phyloP scores from a whole-genome alignment of 768 basidiomycete species.

The Boletus speciosus region DNA sequence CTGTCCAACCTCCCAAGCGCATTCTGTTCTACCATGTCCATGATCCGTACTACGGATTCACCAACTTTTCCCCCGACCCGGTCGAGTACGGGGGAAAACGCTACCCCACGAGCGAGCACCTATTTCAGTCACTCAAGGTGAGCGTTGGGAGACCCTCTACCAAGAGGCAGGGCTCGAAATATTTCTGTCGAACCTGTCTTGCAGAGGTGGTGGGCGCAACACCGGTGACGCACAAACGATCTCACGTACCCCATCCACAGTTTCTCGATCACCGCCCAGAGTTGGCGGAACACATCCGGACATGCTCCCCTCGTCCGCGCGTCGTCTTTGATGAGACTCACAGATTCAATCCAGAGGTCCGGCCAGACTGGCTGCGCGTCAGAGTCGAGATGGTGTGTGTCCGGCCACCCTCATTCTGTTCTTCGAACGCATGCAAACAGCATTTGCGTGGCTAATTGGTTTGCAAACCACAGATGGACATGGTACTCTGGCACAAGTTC shows the following conservation, averaged over 20 bases:
- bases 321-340: slow-evolving; percentile 34
- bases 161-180: neutral
- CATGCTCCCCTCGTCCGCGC: slow-evolving; percentile 32
- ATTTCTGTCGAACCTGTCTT: neutral
- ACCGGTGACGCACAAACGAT: slow-evolving; percentile 15
- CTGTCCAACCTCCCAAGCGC: slow-evolving; percentile 16
- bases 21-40: slow-evolving; percentile 33
- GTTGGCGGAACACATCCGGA: slow-evolving; percentile 34
- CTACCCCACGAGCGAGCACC: slow-evolving; percentile 47
- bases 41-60: slow-evolving; percentile 39
- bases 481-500: slow-evolving; percentile 39
- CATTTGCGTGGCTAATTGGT: slow-evolving; percentile 8
- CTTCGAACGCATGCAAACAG: slow-evolving; percentile 15
- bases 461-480: slow-evolving; percentile 32
- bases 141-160: slow-evolving; percentile 5
- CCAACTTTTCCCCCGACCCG: slow-evolving; percentile 43
- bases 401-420: neutral
- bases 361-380: slow-evolving; percentile 33
- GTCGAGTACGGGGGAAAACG: slow-evolving; percentile 36
- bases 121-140: slow-evolving; percentile 46
- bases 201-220: slow-evolving; percentile 6
- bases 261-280: slow-evolving; percentile 35
- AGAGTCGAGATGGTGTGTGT: slow-evolving; percentile 31
- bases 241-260: slow-evolving; percentile 20
- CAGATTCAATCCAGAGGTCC: slow-evolving; percentile 35